A percentile compares a stretch with the other conserved stretches of the same genome.
phyloP scores from a whole-genome alignment of 2,329 filamentous ascomycete genomes.

The Zymoseptoria ardabiliae region DNA sequence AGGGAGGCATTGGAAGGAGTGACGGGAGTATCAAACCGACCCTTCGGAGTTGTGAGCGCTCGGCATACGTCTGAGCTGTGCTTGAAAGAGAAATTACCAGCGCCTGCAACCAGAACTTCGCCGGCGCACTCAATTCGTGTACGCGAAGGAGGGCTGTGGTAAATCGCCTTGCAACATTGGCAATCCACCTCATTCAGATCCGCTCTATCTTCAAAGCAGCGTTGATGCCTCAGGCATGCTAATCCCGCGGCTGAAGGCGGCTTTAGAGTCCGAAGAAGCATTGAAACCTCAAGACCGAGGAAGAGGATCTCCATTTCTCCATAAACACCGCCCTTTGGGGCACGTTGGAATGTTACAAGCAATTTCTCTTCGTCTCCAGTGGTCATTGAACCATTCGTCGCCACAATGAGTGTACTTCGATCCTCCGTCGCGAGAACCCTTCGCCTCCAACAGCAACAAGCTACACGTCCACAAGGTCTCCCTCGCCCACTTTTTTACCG shows the following conservation, averaged over 20 bases:
- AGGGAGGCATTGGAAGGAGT: background rate
- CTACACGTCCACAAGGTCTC: conserved; percentile 2
- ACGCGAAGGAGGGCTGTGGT: background rate
- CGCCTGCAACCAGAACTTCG: background rate
- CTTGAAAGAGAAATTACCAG: background rate
- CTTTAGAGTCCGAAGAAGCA: background rate
- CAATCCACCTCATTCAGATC: background rate
- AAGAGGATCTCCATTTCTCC: background rate
- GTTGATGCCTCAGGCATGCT: background rate
- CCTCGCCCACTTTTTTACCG: conserved; percentile 17
- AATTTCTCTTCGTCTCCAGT: background rate
- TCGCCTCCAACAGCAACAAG: conserved; percentile 5
- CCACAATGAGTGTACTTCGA: conserved; percentile 7
- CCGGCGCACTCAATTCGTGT: background rate
- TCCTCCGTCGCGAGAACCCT: conserved; percentile 3
- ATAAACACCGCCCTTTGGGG: background rate
- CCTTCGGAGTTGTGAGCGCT: background rate
- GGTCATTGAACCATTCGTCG: background rate
- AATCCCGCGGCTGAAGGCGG: background rate
- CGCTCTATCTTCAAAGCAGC: background rate
- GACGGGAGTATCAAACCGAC: background rate
- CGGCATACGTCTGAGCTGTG: background rate
- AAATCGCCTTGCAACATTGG: background rate
- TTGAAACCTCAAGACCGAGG: background rate
- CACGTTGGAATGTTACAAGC: background rate